Evolutionary conservation across 768 basidiomycete genomes (phyloP), one percentile per base, ranked within the genome.

Genomic region (Xanthoconium stramineum): DNA sequence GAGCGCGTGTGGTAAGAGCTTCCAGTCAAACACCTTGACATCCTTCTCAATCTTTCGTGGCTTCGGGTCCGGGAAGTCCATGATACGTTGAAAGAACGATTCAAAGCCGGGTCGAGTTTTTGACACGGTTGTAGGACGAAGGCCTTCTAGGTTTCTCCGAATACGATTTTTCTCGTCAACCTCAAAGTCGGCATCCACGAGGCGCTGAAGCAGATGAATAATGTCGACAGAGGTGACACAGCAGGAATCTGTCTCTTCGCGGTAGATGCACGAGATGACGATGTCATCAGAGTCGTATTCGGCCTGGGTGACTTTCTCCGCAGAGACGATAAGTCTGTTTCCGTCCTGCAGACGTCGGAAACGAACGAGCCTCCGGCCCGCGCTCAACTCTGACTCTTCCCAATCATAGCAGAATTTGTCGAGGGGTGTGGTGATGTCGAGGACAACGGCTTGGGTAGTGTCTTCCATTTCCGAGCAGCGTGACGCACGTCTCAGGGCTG

Each of bases 141-240:
- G 88, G 28, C 91, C 92, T 71, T 99, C 95, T 32, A 99, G 77
- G 72, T 98, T 98, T 54, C 95, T 82, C 59, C 96, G 79, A 64
- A 98, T 96, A 50, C 96, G 80, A 66, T 98, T 98, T 80, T 96
- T 98, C 79, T 98, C 96, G 72, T 97, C 94, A 47, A 97, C 89
- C 32, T 86, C 86, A 66, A 97, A 95, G 48, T 88, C 80, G 4
- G 75, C 74, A 43, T 88, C 91, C 39, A 83, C 80, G 47, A 89
- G 74, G 3, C 81, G 80, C 74, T 98, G 93, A 51, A 98, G 83
- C 32, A 98, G 81, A 69, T 88, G 91, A 65, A 98, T 94, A 72
- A 96, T 87, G 70, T 98, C 96, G 62, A 98, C 96, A 0, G 93
- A 95, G 39, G 96, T 98, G 62, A 95, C 86, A 70, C 85, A 96